Percentiles rank a stretch among this genome's conserved stretches.
Evolutionary conservation across 2,329 filamentous ascomycete genomes (phyloP).

Genomic region (Pezicula radicicola): DNA sequence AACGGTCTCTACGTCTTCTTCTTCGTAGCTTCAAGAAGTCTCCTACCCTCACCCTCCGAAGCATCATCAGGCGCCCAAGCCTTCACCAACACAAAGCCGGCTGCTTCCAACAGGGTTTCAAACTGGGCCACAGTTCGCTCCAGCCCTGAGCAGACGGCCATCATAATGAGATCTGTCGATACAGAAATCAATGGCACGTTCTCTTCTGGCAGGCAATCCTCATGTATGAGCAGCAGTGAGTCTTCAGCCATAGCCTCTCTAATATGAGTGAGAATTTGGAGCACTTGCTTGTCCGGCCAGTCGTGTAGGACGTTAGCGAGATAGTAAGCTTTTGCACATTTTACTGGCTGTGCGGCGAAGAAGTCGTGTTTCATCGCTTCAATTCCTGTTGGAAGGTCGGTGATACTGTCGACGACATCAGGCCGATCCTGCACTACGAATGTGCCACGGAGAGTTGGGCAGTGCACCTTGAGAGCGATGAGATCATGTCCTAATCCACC

Average conservation of each 20-base stretch:
- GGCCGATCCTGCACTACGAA: slow-evolving; percentile 22
- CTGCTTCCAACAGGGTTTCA: slow-evolving; percentile 23
- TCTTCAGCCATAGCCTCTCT: slow-evolving; percentile 27
- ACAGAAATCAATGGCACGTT: slow-evolving; percentile 25
- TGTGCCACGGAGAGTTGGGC: slow-evolving; percentile 10
- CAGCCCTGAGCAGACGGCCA: slow-evolving; percentile 23
- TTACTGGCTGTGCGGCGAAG: slow-evolving; percentile 36
- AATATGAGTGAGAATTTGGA: slow-evolving; percentile 17
- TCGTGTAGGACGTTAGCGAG: slow-evolving; percentile 31
- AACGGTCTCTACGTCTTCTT: too few species aligned
- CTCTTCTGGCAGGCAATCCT: slow-evolving; percentile 30
- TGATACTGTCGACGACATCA: slow-evolving; percentile 29
- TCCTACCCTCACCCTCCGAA: neutral
- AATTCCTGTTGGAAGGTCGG: slow-evolving; percentile 20
- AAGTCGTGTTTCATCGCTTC: slow-evolving; percentile 32
- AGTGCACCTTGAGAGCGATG: slow-evolving; percentile 25
- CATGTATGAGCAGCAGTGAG: slow-evolving; percentile 33
- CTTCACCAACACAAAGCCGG: slow-evolving; percentile 1
- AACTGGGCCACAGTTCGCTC: slow-evolving; percentile 36
- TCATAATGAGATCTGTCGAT: slow-evolving; percentile 32
- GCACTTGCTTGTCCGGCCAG: slow-evolving; percentile 21
- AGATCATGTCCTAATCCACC: slow-evolving; percentile 15
- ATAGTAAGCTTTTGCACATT: slow-evolving; percentile 33
- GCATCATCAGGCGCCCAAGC: neutral
- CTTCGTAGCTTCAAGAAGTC: neutral